A percentile compares a stretch with the other conserved stretches of the same genome.
These are phyloP conservation scores for Fraxinus sp. DNA, from an alignment of 305 asterid genomes.

Conservation along the genomic window DNA sequence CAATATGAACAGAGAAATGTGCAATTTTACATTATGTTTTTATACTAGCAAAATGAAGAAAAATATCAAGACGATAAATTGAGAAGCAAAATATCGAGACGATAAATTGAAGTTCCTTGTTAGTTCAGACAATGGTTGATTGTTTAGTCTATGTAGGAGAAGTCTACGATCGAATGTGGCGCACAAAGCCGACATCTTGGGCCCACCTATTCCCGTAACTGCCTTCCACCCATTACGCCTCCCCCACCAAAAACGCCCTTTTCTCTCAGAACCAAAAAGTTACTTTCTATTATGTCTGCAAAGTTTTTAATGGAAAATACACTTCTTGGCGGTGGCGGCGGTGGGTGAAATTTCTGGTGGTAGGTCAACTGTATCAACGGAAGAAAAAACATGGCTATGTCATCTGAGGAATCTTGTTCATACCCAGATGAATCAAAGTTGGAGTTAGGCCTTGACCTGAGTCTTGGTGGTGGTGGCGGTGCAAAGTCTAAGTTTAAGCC, in stretches of 20 bases:
- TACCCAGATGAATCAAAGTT: constrained; percentile 57
- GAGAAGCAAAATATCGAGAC: background rate
- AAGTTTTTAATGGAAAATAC: constrained; percentile 18
- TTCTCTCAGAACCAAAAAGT: constrained; percentile 21
- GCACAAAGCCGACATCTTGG: constrained; percentile 54
- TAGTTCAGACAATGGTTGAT: background rate
- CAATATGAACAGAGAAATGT: background rate
- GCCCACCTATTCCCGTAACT: constrained; percentile 15
- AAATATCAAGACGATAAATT: background rate
- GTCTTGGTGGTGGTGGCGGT: constrained; percentile 47
- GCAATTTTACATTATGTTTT: background rate
- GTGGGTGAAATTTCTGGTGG: constrained; percentile 28
- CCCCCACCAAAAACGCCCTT: background rate
- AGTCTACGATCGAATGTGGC: constrained; percentile 39
- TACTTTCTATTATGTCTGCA: background rate
- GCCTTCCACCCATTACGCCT: constrained; percentile 18
- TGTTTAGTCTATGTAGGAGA: constrained; percentile 35
- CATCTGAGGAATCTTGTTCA: constrained; percentile 68
- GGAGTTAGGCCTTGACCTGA: constrained; percentile 79
- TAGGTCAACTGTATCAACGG: constrained; percentile 42
- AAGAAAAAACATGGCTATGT: constrained; percentile 35
- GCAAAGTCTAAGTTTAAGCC: constrained; percentile 31
- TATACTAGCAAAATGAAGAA: background rate
- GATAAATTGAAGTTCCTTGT: background rate
- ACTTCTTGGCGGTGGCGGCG: constrained; percentile 21